Base-by-base conservation (phyloP, 768 basidiomycete species). In the Lactarius hengduanensis region DNA sequence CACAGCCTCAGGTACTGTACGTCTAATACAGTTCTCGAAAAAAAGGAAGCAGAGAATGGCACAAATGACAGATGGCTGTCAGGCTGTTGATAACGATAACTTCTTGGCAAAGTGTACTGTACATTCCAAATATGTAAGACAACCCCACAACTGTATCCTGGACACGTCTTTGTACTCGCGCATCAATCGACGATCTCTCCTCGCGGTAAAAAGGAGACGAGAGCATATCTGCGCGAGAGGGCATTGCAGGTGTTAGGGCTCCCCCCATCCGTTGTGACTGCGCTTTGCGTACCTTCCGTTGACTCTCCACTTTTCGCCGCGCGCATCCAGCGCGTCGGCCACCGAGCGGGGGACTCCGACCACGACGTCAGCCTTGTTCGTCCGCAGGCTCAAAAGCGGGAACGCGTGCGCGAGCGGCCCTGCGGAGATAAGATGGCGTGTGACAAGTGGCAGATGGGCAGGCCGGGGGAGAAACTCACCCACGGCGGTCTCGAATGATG, bases 291-390 rank as follows among this genome's bases (percentile, higher is more conserved):
- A 95, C 91, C 86, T 87, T 65, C 94, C 94, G 73, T 86, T 87
- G 9, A 88, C 82, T 59, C 91, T 79, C 94, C 94, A 96, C 65
- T 85, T 86, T 72, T 85, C 83, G 7, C 80, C 87, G 56, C 80
- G 82, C 36, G 76, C 76, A 71, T 94, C 90, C 3, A 96, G 77
- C 59, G 80, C 78, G 67, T 90, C 88, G 0, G 86, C 92, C 1
- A 86, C 77, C 0, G 87, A 88, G 70, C 86, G 80, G 1, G 82
- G 77, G 3, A 99, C 81, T 0, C 94, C 96, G 30, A 92, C 93
- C 7, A 88, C 90, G 2, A 97, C 94, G 73, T 98, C 95, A 0
- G 96, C 96, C 76, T 99, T 99, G 80, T 90, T 93, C 1, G 96
- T 98, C 20, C 96, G 84, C 65, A 98, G 78, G 72, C 92, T 93